These are phyloP conservation scores for Inga oerstediana DNA, from an alignment of 306 rosid genomes.

Conservation along the genomic window DNA sequence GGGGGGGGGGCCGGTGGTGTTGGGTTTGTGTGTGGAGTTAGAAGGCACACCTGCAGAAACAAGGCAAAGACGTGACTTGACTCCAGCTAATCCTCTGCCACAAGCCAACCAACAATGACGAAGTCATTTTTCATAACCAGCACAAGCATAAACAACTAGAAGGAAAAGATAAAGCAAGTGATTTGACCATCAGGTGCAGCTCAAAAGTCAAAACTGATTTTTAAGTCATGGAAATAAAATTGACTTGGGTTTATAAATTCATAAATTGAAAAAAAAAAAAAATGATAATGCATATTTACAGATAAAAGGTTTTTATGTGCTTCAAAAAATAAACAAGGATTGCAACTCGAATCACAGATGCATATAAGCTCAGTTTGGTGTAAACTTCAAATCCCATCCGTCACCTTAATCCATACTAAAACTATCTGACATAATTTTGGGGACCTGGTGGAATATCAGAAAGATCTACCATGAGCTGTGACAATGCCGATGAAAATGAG, in stretches of 20 bases:
- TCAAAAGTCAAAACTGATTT: neutral
- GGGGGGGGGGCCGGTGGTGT: too few species aligned
- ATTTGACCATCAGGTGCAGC: slow-evolving; percentile 5
- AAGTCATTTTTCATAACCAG: slow-evolving; percentile 21
- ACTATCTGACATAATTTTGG: neutral
- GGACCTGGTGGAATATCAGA: neutral
- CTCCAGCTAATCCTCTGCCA: slow-evolving; percentile 34
- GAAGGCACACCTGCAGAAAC: slow-evolving; percentile 26
- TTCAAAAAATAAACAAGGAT: neutral
- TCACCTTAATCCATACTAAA: neutral
- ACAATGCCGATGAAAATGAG: neutral
- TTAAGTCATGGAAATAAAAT: neutral
- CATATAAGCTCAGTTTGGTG: neutral
- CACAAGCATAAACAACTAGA: neutral
- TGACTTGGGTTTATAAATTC: neutral
- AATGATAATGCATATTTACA: neutral
- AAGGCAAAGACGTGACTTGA: slow-evolving; percentile 2
- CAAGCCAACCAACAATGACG: slow-evolving; percentile 23
- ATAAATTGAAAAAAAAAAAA: neutral
- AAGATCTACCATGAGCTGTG: neutral
- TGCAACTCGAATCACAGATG: neutral
- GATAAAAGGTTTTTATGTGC: slow-evolving; percentile 1
- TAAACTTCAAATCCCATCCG: neutral
- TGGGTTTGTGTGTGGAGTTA: too few species aligned
- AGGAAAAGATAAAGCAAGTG: neutral